A percentile compares a stretch with the other conserved stretches of the same genome.
Evolutionary conservation across 2,329 filamentous ascomycete species (phyloP).

Genomic region (Talaromyces islandicus): DNA sequence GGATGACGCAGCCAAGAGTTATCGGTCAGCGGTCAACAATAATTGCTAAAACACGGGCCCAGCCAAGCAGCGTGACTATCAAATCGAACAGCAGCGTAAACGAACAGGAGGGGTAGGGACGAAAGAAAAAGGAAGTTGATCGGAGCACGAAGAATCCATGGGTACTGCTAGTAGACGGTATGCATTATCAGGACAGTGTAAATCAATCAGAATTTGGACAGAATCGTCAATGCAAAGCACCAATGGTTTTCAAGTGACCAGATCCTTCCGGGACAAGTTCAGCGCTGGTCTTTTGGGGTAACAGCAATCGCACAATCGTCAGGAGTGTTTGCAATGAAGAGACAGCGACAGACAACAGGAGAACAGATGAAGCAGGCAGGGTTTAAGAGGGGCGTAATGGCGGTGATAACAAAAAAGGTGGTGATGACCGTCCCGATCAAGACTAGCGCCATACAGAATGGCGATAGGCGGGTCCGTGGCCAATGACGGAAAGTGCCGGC

Average conservation of each 20-base stretch:
- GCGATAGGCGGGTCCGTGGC: not conserved
- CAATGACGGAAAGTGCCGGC: not conserved
- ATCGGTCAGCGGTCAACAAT: not conserved
- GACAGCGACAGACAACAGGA: not conserved
- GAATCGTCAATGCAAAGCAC: not conserved
- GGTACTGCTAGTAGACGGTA: not conserved
- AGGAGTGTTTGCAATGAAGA: not conserved
- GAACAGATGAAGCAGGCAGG: not conserved
- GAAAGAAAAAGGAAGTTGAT: conserved; percentile 3
- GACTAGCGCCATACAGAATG: not conserved
- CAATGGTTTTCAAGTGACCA: not conserved
- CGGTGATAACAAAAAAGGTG: not conserved
- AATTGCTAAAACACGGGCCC: not conserved
- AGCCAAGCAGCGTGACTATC: not conserved
- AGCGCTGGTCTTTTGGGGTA: not conserved
- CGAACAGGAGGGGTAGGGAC: not conserved
- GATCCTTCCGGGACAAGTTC: not conserved
- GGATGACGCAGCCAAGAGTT: not conserved
- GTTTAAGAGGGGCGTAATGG: not conserved
- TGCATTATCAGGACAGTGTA: not conserved
- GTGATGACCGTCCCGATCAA: not conserved
- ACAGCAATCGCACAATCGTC: not conserved
- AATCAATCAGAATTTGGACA: not conserved
- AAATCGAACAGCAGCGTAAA: not conserved
- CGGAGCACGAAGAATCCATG: conserved; percentile 4